These are phyloP conservation scores for Phytophthora cryptogea DNA, from an alignment of 352 stramenopile genomes.

Conservation along the genomic window DNA sequence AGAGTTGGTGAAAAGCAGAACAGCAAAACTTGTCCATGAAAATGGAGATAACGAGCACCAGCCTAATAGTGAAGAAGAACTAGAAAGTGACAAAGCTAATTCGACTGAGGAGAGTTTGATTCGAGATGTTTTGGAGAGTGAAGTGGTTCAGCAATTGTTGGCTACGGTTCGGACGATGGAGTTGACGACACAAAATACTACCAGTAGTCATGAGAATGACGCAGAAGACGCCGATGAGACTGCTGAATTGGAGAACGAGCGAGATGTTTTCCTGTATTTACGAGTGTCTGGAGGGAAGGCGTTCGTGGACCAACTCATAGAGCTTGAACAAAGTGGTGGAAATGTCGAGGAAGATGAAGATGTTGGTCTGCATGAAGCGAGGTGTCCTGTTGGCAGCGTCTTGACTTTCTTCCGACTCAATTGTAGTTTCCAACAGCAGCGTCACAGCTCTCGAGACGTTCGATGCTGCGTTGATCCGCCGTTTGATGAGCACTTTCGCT, in stretches of 20 bases:
- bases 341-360: constrained; percentile 22
- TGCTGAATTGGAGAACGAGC: constrained; percentile 12
- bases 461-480: constrained; percentile 56
- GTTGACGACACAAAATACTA: background rate
- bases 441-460: constrained; percentile 48
- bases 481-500: constrained; percentile 76
- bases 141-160: constrained; percentile 76
- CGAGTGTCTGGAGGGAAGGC: constrained; percentile 60
- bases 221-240: constrained; percentile 3
- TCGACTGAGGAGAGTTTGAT: constrained; percentile 41
- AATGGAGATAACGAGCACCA: background rate
- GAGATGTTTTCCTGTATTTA: constrained; percentile 51
- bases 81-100: background rate
- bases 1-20: constrained; percentile 50
- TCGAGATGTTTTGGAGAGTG: constrained; percentile 68
- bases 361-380: constrained; percentile 11
- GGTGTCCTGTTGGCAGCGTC: constrained; percentile 48
- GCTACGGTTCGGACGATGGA: constrained; percentile 43
- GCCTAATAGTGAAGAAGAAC: constrained; percentile 7
- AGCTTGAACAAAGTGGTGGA: constrained; percentile 16
- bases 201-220: constrained; percentile 7
- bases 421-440: constrained; percentile 62
- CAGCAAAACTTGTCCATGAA: background rate
- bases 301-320: constrained; percentile 74
- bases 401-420: constrained; percentile 59